Evolutionary conservation across 352 stramenopile genomes (phyloP), one percentile per base, ranked within the genome.

Genomic region (Globisporangium polare): DNA sequence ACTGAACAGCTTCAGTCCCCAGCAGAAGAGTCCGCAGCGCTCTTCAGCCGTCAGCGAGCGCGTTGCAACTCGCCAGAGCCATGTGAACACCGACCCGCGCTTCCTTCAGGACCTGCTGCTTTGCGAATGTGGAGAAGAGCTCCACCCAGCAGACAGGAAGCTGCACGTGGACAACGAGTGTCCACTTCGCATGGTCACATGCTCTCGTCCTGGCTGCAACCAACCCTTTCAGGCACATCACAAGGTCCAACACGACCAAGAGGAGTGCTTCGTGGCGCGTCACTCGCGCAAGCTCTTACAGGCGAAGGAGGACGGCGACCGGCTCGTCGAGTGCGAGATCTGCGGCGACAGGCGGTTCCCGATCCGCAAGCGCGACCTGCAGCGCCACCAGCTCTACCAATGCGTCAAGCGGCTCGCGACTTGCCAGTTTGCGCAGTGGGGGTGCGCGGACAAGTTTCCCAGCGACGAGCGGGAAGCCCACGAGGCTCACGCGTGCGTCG

Each of bases 101-200:
- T 37, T 63, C 50, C 18, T 56, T 52, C 22, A 72, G 37, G 75
- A 83, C 27, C 27, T 83, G 3, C 49, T 68, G 46, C 60, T 86
- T 0, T 88, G 80, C 35, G 66, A 67, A 39, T 93, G 83, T 33
- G 77, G 73, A 5, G 72, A 88, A 22, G 83, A 91, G 54, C 65
- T 93, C 5, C 50, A 57, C 4, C 27, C 58, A 3, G 45, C 62
- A 26, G 58, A 72, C n/a, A 60, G 80, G 29, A 71, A 65, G 33
- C 51, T 53, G 3, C 81, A 93, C 41, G 63, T 71, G 43, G 62
- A 72, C 8, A 53, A 65, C 18, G 62, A 71, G 18, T 93, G 83
- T 53, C 43, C 67, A 5, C 66, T 66, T 7, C 76, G 81, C 17
- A 26, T 76, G 12, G 65, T 90, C 8, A 55, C 51, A 7, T 93